phyloP scores from a whole-genome alignment of 768 basidiomycete species.

The Gloeophyllum trabeum region DNA sequence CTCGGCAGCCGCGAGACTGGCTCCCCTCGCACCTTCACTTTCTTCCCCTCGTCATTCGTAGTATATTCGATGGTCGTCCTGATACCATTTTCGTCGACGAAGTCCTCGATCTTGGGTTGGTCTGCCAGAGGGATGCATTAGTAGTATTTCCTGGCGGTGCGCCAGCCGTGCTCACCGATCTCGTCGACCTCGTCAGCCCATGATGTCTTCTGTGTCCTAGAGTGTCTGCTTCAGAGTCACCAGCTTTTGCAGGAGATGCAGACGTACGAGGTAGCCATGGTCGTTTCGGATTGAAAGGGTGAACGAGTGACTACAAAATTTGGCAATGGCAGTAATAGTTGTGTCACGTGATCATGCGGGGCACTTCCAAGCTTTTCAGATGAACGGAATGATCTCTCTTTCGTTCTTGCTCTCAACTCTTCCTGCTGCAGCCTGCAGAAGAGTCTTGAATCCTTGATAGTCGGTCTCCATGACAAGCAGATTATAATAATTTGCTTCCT shows the following conservation, averaged over 20 bases:
- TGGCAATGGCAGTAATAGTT: too few species aligned
- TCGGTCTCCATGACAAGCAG: too few species aligned
- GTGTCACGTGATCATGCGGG: too few species aligned
- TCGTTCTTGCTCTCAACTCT: too few species aligned
- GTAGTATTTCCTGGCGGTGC: slow-evolving; percentile 30
- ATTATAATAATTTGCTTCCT: too few species aligned
- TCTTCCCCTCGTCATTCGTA: slow-evolving; percentile 88
- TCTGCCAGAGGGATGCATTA: slow-evolving; percentile 27
- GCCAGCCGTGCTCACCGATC: slow-evolving; percentile 32
- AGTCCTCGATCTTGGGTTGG: slow-evolving; percentile 53
- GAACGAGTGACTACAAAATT: too few species aligned
- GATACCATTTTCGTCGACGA: slow-evolving; percentile 77
- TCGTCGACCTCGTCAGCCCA: slow-evolving; percentile 89
- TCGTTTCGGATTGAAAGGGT: too few species aligned
- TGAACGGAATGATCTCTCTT: too few species aligned
- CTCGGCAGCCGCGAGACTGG: slow-evolving; percentile 1
- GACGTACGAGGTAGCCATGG: not conserved
- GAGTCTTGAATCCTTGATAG: too few species aligned
- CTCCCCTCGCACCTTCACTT: slow-evolving; percentile 65
- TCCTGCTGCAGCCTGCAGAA: too few species aligned
- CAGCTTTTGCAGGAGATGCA: not conserved
- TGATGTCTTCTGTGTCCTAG: slow-evolving; percentile 45
- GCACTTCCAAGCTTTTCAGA: too few species aligned
- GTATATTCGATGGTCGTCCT: slow-evolving; percentile 75
- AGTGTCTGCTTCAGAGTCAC: not conserved